Evolutionary conservation across 2,329 filamentous ascomycete species (phyloP), one percentile per base, ranked within the genome.

Genomic region (Beauveria medogensis): DNA sequence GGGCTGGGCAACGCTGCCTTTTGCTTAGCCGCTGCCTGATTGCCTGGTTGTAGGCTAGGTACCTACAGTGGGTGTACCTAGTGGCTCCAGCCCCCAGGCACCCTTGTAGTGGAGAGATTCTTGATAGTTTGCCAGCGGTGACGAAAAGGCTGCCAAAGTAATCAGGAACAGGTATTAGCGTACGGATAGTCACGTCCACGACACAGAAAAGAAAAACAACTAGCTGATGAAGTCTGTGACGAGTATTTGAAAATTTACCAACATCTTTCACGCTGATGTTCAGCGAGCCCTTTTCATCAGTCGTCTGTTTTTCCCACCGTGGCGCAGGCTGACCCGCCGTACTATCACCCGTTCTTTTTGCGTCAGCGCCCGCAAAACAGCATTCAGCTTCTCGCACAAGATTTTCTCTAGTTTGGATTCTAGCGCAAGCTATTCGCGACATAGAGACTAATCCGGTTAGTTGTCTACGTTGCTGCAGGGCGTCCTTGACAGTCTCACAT

Each of bases 381-480:
- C 43, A 24, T 47, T 47, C 54, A 47, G 54, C 50, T 24, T 44
- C 9, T 26, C 6, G 7, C 37, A 47, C 43, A 55, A 52, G 55
- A 22, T 20, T 50, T 57, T 20, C 20, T 28, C 28, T 22, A 34
- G 24, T 44, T 30, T 10, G 40, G 16, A 4, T 20, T 24, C 22
- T 24, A 18, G 20, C 44, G 18, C 22, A 8, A 28, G 51, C 58
- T 20, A 26, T 34, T 60, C 58, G 58, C 58, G 58, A 52, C 58
- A 60, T 60, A n/a, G 5, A 20, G 26, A 37, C 58, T 30, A 55
- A 54, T 40, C 20, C 20, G 51, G 43, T 54, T 60, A 60, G 58
- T 28, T 48, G 37, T 14, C 26, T 55, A 20, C 30, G 30, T 14
- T 34, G 10, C 30, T 34, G 10, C 30, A 34, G 30, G 30, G 30